phyloP scores from a whole-genome alignment of 2,329 filamentous ascomycete species.

The Aureobasidium namibiae region DNA sequence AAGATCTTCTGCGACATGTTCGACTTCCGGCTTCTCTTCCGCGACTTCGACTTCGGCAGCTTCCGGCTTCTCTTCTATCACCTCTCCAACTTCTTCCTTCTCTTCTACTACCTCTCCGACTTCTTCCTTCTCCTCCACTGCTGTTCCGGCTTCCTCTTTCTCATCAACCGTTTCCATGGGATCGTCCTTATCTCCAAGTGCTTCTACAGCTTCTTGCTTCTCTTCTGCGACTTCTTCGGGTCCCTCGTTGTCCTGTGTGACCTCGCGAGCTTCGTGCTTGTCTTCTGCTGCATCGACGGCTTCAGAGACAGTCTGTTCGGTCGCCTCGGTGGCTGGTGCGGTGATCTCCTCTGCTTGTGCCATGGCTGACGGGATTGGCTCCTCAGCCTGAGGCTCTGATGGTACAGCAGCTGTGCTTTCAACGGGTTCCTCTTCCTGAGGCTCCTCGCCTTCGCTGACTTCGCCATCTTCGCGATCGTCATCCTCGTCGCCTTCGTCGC shows the following conservation, averaged over 20 bases:
- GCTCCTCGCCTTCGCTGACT: conserved; percentile 2
- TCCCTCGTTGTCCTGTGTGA: too few relatives aligned
- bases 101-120: too few relatives aligned
- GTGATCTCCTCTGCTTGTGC: not conserved
- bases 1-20: not conserved
- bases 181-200: too few relatives aligned
- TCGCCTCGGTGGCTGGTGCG: not conserved
- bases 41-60: not conserved
- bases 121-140: too few relatives aligned
- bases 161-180: too few relatives aligned
- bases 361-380: not conserved
- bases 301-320: not conserved
- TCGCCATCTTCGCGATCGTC: conserved; percentile 31
- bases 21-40: not conserved
- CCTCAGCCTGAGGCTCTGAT: not conserved
- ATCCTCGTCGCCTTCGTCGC: conserved; percentile 38
- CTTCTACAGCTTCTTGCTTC: too few relatives aligned
- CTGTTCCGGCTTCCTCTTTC: too few relatives aligned
- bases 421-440: not conserved
- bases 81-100: not conserved
- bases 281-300: not conserved
- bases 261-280: too few relatives aligned
- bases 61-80: too few relatives aligned
- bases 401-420: not conserved
- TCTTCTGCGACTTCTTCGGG: too few relatives aligned